phyloP scores from a whole-genome alignment of 441 rosid species.

The Eutrema salsugineum region DNA sequence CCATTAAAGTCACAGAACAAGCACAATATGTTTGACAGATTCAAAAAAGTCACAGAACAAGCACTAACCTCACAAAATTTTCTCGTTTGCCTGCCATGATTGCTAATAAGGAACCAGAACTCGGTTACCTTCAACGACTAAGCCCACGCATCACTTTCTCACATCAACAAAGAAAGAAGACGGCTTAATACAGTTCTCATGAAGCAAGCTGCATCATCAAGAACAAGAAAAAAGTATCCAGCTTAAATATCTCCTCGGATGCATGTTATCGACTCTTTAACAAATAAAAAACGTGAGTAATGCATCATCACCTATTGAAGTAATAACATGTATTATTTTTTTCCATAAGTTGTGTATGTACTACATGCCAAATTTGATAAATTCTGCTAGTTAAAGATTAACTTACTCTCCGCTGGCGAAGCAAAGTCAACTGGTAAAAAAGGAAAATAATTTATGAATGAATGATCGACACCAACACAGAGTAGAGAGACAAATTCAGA shows the following conservation, averaged over 20 bases:
- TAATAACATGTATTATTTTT: neutral
- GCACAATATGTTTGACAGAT: neutral
- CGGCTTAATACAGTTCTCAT: neutral
- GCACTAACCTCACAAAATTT: conserved; percentile 21
- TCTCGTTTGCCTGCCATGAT: conserved; percentile 30
- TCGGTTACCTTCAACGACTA: neutral
- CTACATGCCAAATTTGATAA: neutral
- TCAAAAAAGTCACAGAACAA: neutral
- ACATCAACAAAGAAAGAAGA: neutral
- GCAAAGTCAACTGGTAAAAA: neutral
- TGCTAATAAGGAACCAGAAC: neutral
- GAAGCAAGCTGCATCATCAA: conserved; percentile 6
- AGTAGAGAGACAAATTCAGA: neutral
- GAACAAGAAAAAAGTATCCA: neutral
- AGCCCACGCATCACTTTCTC: neutral
- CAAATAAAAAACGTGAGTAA: neutral
- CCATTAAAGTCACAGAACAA: neutral
- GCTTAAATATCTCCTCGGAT: neutral
- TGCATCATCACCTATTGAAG: neutral
- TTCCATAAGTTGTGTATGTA: neutral
- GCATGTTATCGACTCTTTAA: neutral
- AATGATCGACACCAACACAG: neutral
- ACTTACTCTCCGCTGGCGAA: neutral
- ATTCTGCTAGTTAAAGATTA: neutral
- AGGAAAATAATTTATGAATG: neutral